These are phyloP conservation scores for Hysterium pulicare DNA, from an alignment of 2,329 filamentous ascomycete species.

Conservation along the genomic window DNA sequence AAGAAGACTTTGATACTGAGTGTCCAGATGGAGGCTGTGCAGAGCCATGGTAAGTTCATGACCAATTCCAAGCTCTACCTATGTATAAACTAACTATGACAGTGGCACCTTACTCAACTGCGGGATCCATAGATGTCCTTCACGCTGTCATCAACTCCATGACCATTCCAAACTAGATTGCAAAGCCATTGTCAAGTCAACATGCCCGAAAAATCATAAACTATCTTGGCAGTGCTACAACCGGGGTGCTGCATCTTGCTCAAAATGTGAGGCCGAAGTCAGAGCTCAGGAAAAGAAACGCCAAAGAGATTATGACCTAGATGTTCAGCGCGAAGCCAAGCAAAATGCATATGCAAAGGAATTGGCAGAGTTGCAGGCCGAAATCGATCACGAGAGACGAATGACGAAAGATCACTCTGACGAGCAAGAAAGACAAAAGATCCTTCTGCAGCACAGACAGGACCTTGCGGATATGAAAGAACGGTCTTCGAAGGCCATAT, in stretches of 20 bases:
- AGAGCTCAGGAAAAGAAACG: conserved; percentile 43
- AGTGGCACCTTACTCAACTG: conserved; percentile 55
- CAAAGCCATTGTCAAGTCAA: conserved; percentile 39
- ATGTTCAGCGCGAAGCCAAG: conserved; percentile 45
- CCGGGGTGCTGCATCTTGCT: conserved; percentile 41
- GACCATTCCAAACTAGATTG: conserved; percentile 59
- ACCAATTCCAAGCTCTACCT: conserved; percentile 11
- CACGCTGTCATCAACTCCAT: conserved; percentile 58
- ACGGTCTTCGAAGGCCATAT: too few relatives aligned
- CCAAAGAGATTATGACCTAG: conserved; percentile 50
- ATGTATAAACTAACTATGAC: conserved; percentile 1
- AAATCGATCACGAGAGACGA: conserved; percentile 50
- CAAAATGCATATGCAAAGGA: conserved; percentile 46
- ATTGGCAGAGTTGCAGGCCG: conserved; percentile 52
- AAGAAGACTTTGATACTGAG: conserved; percentile 57
- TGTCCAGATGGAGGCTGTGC: conserved; percentile 70
- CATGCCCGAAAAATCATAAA: conserved; percentile 54
- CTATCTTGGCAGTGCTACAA: conserved; percentile 47
- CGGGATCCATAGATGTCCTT: conserved; percentile 56
- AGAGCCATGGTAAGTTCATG: conserved; percentile 55
- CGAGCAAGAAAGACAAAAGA: conserved; percentile 42
- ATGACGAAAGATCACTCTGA: conserved; percentile 44
- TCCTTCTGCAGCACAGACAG: conserved; percentile 45
- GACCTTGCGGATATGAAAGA: conserved; percentile 45
- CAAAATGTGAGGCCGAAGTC: conserved; percentile 52